phyloP scores from a whole-genome alignment of 306 rosid species.

The Citrullus colocynthis region DNA sequence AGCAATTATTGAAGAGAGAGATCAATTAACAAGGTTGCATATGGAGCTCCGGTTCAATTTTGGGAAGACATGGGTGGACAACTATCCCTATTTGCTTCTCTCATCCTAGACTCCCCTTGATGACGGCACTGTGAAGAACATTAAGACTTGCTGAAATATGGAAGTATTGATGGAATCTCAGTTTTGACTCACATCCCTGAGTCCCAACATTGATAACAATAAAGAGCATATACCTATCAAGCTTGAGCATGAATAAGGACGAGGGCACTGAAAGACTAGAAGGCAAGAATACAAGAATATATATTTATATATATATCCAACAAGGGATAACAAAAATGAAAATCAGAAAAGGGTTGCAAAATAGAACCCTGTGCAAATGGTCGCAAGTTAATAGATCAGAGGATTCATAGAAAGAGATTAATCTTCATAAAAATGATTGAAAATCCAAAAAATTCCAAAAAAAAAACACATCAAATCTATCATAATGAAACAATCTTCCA shows the following conservation, averaged over 20 bases:
- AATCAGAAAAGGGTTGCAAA: neutral
- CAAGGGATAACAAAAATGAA: neutral
- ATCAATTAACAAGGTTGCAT: neutral
- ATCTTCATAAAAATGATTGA: neutral
- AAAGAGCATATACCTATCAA: too few relatives aligned
- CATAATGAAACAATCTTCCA: constrained; percentile 2
- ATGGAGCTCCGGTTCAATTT: neutral
- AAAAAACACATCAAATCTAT: neutral
- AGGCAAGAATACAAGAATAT: too few relatives aligned
- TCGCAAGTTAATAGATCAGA: neutral
- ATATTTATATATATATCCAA: neutral
- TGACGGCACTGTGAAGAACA: too few relatives aligned
- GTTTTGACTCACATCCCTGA: too few relatives aligned
- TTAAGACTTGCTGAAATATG: too few relatives aligned
- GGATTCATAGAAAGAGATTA: neutral
- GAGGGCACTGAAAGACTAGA: too few relatives aligned
- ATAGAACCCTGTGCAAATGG: neutral
- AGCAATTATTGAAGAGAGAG: neutral
- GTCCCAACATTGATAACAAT: too few relatives aligned
- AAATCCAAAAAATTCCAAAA: neutral
- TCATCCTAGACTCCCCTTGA: neutral
- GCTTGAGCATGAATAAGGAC: too few relatives aligned
- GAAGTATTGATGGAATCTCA: too few relatives aligned
- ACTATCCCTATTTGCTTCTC: neutral
- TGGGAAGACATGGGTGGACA: neutral